Base-by-base conservation (phyloP, 352 stramenopile species). In the Thraustochytrium striatum region DNA sequence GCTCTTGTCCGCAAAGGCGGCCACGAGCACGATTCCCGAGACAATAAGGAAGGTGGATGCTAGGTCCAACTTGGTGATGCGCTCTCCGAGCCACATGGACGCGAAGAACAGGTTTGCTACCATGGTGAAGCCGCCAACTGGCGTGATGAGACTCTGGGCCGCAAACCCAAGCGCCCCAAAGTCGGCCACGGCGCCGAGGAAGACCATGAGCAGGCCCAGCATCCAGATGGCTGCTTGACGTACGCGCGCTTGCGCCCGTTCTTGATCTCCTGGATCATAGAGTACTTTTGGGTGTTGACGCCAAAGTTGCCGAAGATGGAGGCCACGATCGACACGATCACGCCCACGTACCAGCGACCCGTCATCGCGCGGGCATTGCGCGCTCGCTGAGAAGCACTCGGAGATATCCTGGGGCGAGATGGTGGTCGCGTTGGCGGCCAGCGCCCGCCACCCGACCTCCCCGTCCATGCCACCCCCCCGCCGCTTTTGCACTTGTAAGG, bases 141-240 rank as follows among this genome's bases (percentile, higher is more conserved):
- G 89, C 0, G 90, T 90, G 25, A 95, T 90, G 30, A 95, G 87
- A 61, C 88, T 92, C 83, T 95, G 91, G 39, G 91, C 91, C 0
- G 91, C 91, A 69, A 95, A 95, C 2, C 90, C 90, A 70, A 95
- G 93, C 8, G 91, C 90, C 32, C 87, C 87, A 73, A 95, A 95
- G 84, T 95, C 91, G 33, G 89, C 90, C 55, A 95, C 59, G 52
- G 88, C 93, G 44, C 91, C 91, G 16, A 93, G 58, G 13, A 91
- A 82, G 25, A 95, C 89, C 47, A 94, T 85, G 16, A 85, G 79
- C 5, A 95, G 82, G 0, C 91, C 91, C 44, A 94, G 5, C 88
- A 89, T 93, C 91, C 91, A 95, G 50, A 95, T 82, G 91, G 91
- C 7, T 91, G 90, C n/a, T 85, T 87, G 30, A 93, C 84, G 84